Evolutionary conservation across 805 yeast genomes (phyloP).

Genomic region (Wickerhamomyces pijperi): DNA sequence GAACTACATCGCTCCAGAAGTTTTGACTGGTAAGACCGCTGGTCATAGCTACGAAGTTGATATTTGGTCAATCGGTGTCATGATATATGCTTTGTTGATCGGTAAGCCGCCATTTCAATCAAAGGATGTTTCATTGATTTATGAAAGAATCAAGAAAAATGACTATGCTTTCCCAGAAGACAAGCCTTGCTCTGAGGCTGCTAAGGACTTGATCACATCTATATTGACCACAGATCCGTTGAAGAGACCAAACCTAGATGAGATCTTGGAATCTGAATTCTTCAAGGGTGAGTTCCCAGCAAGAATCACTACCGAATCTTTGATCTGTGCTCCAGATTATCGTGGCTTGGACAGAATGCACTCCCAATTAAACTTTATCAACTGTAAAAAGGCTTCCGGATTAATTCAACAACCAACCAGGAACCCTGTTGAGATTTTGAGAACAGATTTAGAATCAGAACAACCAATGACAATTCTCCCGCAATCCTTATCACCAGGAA

Average conservation of each 20-base stretch:
- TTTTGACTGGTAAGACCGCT: constrained; percentile 70
- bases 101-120: constrained; percentile 99
- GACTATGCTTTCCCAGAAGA: constrained; percentile 73
- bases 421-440: constrained; percentile 60
- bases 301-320: constrained; percentile 48
- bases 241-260: constrained; percentile 70
- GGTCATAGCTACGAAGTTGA: constrained; percentile 96
- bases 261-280: constrained; percentile 76
- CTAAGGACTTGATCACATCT: constrained; percentile 59
- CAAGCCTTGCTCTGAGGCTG: constrained; percentile 55
- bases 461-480: constrained; percentile 66
- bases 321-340: constrained; percentile 52
- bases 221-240: constrained; percentile 70
- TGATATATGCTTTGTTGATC: constrained; percentile 82
- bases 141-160: constrained; percentile 78
- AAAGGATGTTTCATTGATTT: constrained; percentile 83
- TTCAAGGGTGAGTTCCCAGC: constrained; percentile 81
- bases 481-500: constrained; percentile 84
- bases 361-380: constrained; percentile 56
- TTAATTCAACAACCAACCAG: constrained; percentile 34
- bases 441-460: constrained; percentile 59
- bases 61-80: constrained; percentile 95
- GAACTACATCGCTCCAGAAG: constrained; percentile 97
- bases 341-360: constrained; percentile 44
- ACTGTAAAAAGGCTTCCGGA: constrained; percentile 56